Conservation (phyloP, 345 rosid species). For the Aurinia saxatilis region DNA sequence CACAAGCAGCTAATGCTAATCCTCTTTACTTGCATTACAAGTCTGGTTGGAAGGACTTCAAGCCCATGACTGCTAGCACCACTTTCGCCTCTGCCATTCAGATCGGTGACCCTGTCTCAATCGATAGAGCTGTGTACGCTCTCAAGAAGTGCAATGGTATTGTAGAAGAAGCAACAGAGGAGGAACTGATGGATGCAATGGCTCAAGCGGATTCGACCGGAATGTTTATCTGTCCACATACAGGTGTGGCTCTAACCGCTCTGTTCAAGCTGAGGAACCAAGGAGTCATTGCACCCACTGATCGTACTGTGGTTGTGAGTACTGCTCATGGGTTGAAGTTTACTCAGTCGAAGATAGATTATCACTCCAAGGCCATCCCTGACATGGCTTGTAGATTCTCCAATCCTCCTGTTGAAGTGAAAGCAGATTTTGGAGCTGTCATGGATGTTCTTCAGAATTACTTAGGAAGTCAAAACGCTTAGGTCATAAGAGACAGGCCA, state of each 20-base stretch:
- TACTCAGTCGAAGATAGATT: constrained; percentile 74
- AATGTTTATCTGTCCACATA: constrained; percentile 92
- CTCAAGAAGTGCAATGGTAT: constrained; percentile 66
- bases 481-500: constrained; percentile 22
- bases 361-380: constrained; percentile 61
- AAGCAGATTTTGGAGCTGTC: constrained; percentile 75
- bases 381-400: constrained; percentile 80
- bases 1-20: constrained; percentile 90
- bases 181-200: constrained; percentile 93
- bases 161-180: constrained; percentile 87
- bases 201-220: constrained; percentile 91
- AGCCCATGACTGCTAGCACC: constrained; percentile 55
- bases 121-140: constrained; percentile 83
- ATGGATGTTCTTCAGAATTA: constrained; percentile 73
- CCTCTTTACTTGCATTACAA: constrained; percentile 77
- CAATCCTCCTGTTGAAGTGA: constrained; percentile 70
- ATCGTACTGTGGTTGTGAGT: constrained; percentile 79
- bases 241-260: constrained; percentile 86
- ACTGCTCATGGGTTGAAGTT: constrained; percentile 95
- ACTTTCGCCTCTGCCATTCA: constrained; percentile 95
- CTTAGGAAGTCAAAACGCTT: constrained; percentile 39
- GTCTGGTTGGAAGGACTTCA: constrained; percentile 71
- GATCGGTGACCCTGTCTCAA: constrained; percentile 90
- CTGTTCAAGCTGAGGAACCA: constrained; percentile 69
- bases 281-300: constrained; percentile 61